Percentiles rank a stretch among this genome's conserved stretches.
phyloP scores from a whole-genome alignment of 306 rosid species.

The Corylus americana region DNA sequence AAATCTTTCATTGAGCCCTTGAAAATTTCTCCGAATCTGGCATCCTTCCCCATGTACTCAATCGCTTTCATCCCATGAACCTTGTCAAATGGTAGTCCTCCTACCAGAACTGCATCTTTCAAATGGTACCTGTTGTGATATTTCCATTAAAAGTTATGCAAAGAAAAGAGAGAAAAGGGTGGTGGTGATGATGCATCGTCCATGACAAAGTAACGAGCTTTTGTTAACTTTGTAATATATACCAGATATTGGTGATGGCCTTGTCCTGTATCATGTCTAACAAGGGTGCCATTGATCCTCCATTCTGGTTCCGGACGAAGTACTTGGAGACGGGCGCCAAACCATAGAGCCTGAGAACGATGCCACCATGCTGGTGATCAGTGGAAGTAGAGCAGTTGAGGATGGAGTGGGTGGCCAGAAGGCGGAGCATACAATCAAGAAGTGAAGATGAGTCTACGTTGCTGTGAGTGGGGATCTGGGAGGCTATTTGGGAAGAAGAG shows the following conservation, averaged over 20 bases:
- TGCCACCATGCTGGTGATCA: background rate
- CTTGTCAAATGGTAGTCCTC: slow-evolving; percentile 25
- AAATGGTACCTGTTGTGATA: slow-evolving; percentile 22
- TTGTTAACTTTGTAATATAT: background rate
- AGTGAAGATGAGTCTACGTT: slow-evolving; percentile 6
- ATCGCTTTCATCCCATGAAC: slow-evolving; percentile 19
- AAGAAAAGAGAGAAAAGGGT: background rate
- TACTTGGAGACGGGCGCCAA: slow-evolving; percentile 23
- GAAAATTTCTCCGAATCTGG: slow-evolving; percentile 14
- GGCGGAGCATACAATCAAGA: slow-evolving; percentile 28
- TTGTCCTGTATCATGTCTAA: slow-evolving; percentile 15
- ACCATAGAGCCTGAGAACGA: slow-evolving; percentile 21
- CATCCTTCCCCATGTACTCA: slow-evolving; percentile 23
- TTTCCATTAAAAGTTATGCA: background rate
- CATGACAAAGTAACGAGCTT: background rate
- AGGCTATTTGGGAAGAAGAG: slow-evolving; percentile 33
- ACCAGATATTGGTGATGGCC: slow-evolving; percentile 17
- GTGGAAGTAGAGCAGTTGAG: slow-evolving; percentile 23
- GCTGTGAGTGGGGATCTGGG: slow-evolving; percentile 10
- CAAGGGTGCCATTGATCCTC: slow-evolving; percentile 8
- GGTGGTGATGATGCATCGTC: background rate
- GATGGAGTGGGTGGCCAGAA: slow-evolving; percentile 16
- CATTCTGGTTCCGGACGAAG: slow-evolving; percentile 19
- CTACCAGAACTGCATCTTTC: slow-evolving; percentile 32
- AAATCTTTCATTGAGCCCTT: slow-evolving; percentile 21